Conservation (phyloP, 495 filamentous ascomycete species). For the Aspergillus affinis region DNA sequence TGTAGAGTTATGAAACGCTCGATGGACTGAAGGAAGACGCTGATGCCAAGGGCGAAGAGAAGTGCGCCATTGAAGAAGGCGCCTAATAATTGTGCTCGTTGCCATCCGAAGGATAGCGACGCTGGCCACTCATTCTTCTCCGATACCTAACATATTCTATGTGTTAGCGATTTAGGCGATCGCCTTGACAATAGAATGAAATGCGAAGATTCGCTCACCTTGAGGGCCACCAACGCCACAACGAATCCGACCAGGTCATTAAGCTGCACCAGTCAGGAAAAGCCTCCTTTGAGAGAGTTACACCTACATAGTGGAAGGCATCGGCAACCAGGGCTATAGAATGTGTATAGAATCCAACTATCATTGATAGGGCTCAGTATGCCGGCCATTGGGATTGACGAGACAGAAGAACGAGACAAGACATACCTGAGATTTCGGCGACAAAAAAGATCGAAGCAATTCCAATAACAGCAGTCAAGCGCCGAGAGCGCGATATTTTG, state of each 20-base stretch:
- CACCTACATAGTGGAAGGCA: conserved; percentile 84
- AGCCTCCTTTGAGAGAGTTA: neutral
- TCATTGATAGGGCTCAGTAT: neutral
- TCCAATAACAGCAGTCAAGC: conserved; percentile 45
- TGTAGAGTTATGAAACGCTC: conserved; percentile 67
- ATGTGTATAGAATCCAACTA: conserved; percentile 72
- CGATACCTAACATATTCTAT: conserved; percentile 25
- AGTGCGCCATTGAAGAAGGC: conserved; percentile 92
- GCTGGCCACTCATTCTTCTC: conserved; percentile 29
- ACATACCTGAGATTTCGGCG: conserved; percentile 48
- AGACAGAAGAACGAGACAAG: conserved; percentile 4
- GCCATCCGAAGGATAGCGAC: conserved; percentile 59
- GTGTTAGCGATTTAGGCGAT: neutral
- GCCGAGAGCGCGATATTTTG: conserved; percentile 36
- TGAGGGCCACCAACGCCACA: conserved; percentile 83
- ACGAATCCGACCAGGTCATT: conserved; percentile 87
- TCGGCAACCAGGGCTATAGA: conserved; percentile 89
- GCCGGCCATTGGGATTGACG: neutral
- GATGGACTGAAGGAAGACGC: conserved; percentile 85
- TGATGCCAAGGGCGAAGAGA: conserved; percentile 80
- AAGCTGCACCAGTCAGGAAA: conserved; percentile 47
- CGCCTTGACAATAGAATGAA: neutral
- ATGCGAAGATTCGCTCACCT: conserved; percentile 41
- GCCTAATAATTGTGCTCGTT: conserved; percentile 82
- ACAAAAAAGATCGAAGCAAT: conserved; percentile 54